Conservation (phyloP, 2,329 filamentous ascomycete species). For the Fusarium verrucosum region DNA sequence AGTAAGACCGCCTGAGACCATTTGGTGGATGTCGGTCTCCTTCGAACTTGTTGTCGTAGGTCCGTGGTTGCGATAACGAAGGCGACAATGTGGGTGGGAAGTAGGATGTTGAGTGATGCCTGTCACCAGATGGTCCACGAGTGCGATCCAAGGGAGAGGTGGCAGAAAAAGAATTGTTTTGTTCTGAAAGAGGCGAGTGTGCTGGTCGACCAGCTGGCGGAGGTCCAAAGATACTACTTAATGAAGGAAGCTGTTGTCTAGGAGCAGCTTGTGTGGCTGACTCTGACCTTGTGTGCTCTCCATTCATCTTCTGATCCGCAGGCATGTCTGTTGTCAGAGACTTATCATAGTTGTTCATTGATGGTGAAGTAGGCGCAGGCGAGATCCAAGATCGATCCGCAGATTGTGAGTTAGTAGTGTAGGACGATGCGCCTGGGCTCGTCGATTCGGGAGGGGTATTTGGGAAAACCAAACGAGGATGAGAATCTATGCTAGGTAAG, state of each 20-base stretch:
- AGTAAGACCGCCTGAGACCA: constrained; percentile 48
- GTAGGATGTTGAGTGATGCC: constrained; percentile 57
- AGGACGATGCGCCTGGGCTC: constrained; percentile 61
- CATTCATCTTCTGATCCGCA: constrained; percentile 51
- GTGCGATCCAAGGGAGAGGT: constrained; percentile 60
- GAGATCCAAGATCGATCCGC: constrained; percentile 59
- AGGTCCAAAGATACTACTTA: constrained; percentile 67
- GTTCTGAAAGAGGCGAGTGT: constrained; percentile 59
- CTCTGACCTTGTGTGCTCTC: constrained; percentile 51
- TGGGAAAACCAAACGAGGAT: constrained; percentile 60
- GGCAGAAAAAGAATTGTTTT: constrained; percentile 54
- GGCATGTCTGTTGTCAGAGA: constrained; percentile 56
- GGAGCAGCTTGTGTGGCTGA: constrained; percentile 42
- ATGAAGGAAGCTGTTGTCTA: constrained; percentile 62
- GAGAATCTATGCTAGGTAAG: constrained; percentile 60
- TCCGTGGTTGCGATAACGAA: constrained; percentile 55
- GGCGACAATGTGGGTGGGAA: constrained; percentile 55
- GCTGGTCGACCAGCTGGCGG: constrained; percentile 55
- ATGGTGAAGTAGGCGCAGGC: constrained; percentile 56
- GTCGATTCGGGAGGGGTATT: constrained; percentile 65
- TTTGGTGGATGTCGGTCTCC: constrained; percentile 51
- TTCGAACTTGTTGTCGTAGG: constrained; percentile 58
- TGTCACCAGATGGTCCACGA: constrained; percentile 52
- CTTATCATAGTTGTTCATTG: constrained; percentile 68
- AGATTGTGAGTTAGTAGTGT: constrained; percentile 55